Base-by-base conservation (phyloP, 163 green algal species). In the Scenedesmus sp. region DNA sequence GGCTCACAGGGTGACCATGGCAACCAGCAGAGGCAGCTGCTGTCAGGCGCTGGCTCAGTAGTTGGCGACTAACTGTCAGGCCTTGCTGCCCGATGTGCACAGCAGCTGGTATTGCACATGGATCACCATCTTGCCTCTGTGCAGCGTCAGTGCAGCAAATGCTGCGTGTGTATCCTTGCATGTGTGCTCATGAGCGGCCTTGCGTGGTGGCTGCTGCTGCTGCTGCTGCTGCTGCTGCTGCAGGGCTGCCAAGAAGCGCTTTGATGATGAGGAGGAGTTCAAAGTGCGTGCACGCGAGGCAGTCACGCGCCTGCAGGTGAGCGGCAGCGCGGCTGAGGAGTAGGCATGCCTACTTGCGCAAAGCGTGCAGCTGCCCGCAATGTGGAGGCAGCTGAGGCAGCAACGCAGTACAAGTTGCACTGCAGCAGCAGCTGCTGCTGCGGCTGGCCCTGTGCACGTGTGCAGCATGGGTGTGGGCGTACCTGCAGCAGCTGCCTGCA, bases 181-280 rank as follows among this genome's bases (percentile, higher is more conserved):
- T 8, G 46, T 87, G 82, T 87, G 13, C 16, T n/a, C n/a, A 46
- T 46, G 34, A 46, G 34, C 20, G 26, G 4, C 76, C 76, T 67
- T 46, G 52, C n/a, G 54, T 26, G 56, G 0, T 82, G 89, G 88
- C 73, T 88, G 83, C 92, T 92, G 62, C 66, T 34, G 16, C 66
- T 76, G 15, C 16, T 26, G 2, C 10, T 20, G 62, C 70, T 79
- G 4, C 54, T 89, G 84, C 55, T 5, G 6, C 10, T 92, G 86
- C 96, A 98, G 98, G 83, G 96, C 95, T 10, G 95, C 98, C 81
- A 99, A 99, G 96, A 90, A 94, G 93, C 96, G 97, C 4, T 99
- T 99, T 95, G 98, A 99, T 90, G 96, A 97, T 23, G 98, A 99
- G 66, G 94, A 97, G 26, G 98, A 98, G 9, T 99, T 99, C 96